These are phyloP conservation scores for Cladobotryum mycophilum DNA, from an alignment of 2,329 filamentous ascomycete species.

Conservation along the genomic window DNA sequence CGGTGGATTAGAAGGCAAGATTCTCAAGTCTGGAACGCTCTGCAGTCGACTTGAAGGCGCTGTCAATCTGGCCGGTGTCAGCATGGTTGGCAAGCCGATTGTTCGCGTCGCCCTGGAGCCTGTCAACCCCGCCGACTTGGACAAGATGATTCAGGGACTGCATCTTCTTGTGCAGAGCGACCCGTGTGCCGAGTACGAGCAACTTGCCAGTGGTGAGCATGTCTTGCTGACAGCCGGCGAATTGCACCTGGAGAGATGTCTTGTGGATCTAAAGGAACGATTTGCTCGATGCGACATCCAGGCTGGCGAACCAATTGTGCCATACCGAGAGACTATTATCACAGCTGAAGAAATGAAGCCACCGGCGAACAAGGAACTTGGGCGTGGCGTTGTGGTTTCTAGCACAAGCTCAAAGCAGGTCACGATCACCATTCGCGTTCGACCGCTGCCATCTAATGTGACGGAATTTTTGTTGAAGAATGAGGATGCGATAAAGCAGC, in stretches of 20 bases:
- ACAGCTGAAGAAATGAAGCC: conserved; percentile 86
- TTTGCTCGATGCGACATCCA: conserved; percentile 95
- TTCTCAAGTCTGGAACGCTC: conserved; percentile 92
- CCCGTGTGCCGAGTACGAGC: conserved; percentile 92
- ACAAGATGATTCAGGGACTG: conserved; percentile 90
- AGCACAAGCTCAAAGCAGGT: conserved; percentile 82
- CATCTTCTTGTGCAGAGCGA: conserved; percentile 88
- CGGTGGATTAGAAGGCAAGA: conserved; percentile 80
- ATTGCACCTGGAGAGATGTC: conserved; percentile 84
- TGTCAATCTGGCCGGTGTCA: conserved; percentile 83
- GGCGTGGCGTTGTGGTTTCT: conserved; percentile 70
- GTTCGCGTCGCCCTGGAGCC: conserved; percentile 95
- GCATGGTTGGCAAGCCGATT: conserved; percentile 76
- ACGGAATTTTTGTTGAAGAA: conserved; percentile 85
- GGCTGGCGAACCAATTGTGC: conserved; percentile 87
- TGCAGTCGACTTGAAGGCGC: conserved; percentile 82
- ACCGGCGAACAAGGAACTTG: conserved; percentile 76
- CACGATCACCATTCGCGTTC: conserved; percentile 66
- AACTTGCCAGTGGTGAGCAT: conserved; percentile 87
- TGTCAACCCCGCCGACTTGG: conserved; percentile 78
- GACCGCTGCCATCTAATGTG: conserved; percentile 69
- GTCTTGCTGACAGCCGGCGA: conserved; percentile 92
- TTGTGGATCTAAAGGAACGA: conserved; percentile 87
- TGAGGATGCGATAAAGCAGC: conserved; percentile 65
- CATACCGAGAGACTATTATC: conserved; percentile 89